phyloP scores from a whole-genome alignment of 345 rosid species.

The Salix suchowensis region DNA sequence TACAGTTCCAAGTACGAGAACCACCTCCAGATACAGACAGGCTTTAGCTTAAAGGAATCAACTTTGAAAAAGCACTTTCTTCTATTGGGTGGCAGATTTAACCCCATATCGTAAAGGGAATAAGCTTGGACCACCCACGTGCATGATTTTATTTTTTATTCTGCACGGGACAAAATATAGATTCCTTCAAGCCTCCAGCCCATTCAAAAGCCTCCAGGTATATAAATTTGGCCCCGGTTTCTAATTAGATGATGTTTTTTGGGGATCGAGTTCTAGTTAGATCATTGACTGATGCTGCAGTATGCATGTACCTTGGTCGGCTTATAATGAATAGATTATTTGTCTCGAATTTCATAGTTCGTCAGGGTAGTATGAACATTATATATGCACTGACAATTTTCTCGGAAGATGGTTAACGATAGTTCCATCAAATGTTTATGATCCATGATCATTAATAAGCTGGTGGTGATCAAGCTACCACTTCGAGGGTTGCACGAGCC shows the following conservation, averaged over 20 bases:
- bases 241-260: too few species aligned
- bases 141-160: background rate
- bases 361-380: background rate
- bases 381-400: too few species aligned
- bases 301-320: background rate
- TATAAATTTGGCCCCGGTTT: background rate
- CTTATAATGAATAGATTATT: too few species aligned
- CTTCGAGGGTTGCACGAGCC: background rate
- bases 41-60: background rate
- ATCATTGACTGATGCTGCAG: background rate
- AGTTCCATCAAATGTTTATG: background rate
- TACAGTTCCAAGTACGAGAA: background rate
- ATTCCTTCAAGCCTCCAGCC: background rate
- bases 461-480: background rate
- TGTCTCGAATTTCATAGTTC: background rate
- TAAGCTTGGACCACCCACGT: slow-evolving; percentile 8
- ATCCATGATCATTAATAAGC: background rate
- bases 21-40: background rate
- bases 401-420: too few species aligned
- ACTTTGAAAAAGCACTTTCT: slow-evolving; percentile 6
- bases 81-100: slow-evolving; percentile 5
- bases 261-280: too few species aligned
- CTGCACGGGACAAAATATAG: slow-evolving; percentile 14
- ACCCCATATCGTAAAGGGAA: background rate
- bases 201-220: background rate